These are phyloP conservation scores for Dalbergia cultrata DNA, from an alignment of 306 rosid species.

Conservation along the genomic window DNA sequence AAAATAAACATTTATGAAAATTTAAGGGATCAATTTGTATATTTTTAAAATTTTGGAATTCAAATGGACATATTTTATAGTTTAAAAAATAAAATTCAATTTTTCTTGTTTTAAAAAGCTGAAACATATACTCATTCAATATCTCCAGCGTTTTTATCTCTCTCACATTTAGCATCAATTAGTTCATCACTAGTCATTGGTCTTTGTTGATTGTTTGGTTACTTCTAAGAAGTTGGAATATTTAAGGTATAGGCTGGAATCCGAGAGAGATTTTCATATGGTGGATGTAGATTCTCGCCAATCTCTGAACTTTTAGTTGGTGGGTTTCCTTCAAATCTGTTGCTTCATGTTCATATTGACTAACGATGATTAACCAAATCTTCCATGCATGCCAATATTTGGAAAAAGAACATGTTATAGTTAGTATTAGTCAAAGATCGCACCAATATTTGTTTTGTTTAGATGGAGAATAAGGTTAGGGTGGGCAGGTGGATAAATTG, in stretches of 20 bases:
- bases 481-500: conserved; percentile 32
- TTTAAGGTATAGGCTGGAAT: not conserved
- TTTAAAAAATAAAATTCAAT: too few relatives aligned
- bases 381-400: conserved; percentile 7
- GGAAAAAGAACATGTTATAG: conserved; percentile 12
- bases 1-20: too few relatives aligned
- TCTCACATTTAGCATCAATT: too few relatives aligned
- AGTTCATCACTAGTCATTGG: not conserved
- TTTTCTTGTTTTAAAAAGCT: too few relatives aligned
- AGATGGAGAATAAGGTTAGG: conserved; percentile 1
- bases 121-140: too few relatives aligned
- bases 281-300: not conserved
- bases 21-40: too few relatives aligned
- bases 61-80: too few relatives aligned
- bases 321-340: conserved; percentile 24
- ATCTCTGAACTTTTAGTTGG: not conserved
- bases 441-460: not conserved
- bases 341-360: conserved; percentile 15
- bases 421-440: conserved; percentile 40
- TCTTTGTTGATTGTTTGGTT: not conserved
- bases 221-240: not conserved
- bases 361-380: not conserved
- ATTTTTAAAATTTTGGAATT: too few relatives aligned
- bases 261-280: not conserved
- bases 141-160: too few relatives aligned